Base-by-base conservation (phyloP, 2,329 filamentous ascomycete species). In the Ceratocystis alfenasii region DNA sequence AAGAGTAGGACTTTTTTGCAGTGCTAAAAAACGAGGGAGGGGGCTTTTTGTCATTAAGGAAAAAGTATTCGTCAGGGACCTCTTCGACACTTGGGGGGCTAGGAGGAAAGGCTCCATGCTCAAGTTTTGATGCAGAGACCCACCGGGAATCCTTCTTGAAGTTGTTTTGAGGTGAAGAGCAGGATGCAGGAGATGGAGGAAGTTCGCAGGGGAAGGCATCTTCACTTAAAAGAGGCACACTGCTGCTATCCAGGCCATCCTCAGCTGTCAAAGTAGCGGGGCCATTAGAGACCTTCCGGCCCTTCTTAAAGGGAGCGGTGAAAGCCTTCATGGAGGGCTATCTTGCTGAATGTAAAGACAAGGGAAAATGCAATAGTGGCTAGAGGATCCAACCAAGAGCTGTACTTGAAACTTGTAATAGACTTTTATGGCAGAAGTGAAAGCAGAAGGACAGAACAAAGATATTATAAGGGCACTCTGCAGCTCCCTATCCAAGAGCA, bases 231-330 rank as follows among this genome's bases (percentile, higher is more conserved):
- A 67, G 63, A 28, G 63, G 66, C 30, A 65, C 60, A 53, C 57
- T 59, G 28, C 53, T 33, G 22, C 53, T 65, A 33, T 67, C 66
- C 4, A 59, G 28, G 28, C 57, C 63, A 28, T 67, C 66, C 6
- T 45, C 50, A 20, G 61, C 33, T 15, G 30, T 22, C 22, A 12
- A 33, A 30, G 28, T 30, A 59, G 28, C 53, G 25, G 53, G 66
- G 28, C 57, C 45, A 41, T 36, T 28, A 3, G 59, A 65, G 30
- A 50, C 28, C 30, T 65, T 67, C 44, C 46, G 66, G 30, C 65
- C 65, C 45, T 67, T 67, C 65, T 67, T 67, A 64, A 67, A 67
- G 66, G 66, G 33, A 48, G 63, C 57, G 59, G 65, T 65, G 55
- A 67, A 67, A 48, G 57, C 66, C 60, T 67, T 67, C 66, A 67